Evolutionary conservation across 2,329 filamentous ascomycete species (phyloP), one percentile per base, ranked within the genome.

Genomic region (Ceratocystis huliohia): DNA sequence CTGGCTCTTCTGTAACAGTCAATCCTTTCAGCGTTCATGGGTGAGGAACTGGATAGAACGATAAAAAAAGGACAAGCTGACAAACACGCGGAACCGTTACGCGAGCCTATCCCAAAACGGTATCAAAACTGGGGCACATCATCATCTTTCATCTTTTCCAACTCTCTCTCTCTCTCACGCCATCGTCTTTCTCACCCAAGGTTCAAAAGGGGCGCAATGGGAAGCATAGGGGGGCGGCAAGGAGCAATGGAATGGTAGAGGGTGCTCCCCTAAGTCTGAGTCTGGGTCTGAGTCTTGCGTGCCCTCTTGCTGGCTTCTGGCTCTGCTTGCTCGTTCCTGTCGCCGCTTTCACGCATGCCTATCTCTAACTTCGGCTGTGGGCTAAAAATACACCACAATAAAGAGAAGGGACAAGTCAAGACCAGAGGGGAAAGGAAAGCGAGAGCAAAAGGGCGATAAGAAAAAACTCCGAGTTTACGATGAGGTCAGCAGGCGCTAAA

Each of bases 41-140:
- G 15, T 1, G 6, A 5, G 50, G 8, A 25, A 6, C 15, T 15
- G 22, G 56, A 15, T n/a, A 33, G 17, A 30, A 30, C 15, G 56
- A 59, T 41, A 15, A 41, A 41, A 41, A 17, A 37, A 37, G 56
- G 28, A 59, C n/a, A 33, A 25, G 37, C 15, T 59, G 56, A 59
- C 56, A 59, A 59, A 10, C 56, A 37, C 56, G 28, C 56, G 56
- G 56, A 59, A 59, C 30, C 25, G 6, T 59, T 59, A 59, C 56
- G 56, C 56, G 28, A 59, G 15, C 15, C 20, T 59, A n/a, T 59
- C 56, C 56, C 28, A 59, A 59, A 59, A 37, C 56, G 10, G 56
- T 5, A 59, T 8, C 28, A n/a, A 20, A 37, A 59, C 56, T 10
- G 28, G 37, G 37, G 56, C 56, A 59, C 56, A 59, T 59, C 56